Evolutionary conservation across 352 stramenopile species (phyloP).

Genomic region (Phytophthora lateralis): DNA sequence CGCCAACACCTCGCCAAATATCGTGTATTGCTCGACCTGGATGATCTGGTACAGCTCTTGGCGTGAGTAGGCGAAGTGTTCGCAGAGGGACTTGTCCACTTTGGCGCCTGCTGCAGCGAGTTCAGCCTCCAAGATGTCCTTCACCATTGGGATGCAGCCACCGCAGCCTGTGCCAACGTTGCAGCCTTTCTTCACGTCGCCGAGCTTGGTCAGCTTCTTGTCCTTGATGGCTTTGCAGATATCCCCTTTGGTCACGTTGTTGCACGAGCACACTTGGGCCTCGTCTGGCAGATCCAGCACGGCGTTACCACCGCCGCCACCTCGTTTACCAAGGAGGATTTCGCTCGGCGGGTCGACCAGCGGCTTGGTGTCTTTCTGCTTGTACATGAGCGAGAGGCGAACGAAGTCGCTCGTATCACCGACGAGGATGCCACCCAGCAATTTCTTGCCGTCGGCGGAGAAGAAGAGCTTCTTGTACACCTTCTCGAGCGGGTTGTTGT

Average conservation of each 20-base stretch:
- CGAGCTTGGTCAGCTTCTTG: constrained; percentile 74
- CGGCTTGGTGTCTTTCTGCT: constrained; percentile 56
- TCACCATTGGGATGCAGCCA: constrained; percentile 91
- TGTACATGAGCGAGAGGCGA: constrained; percentile 68
- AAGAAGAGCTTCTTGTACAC: constrained; percentile 95
- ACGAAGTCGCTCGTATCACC: constrained; percentile 92
- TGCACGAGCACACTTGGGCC: constrained; percentile 92
- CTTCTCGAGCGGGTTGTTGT: constrained; percentile 89
- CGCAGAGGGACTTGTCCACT: constrained; percentile 90
- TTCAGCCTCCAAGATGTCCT: constrained; percentile 84
- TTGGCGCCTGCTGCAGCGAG: constrained; percentile 85
- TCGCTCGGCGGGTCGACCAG: constrained; percentile 55
- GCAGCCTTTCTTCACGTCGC: constrained; percentile 83
- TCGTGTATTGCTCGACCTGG: constrained; percentile 81
- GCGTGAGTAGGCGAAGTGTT: constrained; percentile 91
- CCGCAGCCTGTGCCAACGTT: constrained; percentile 91
- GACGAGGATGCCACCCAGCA: constrained; percentile 91
- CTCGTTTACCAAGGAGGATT: constrained; percentile 64
- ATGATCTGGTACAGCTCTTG: constrained; percentile 91
- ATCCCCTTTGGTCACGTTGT: constrained; percentile 89
- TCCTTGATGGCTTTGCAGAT: constrained; percentile 80
- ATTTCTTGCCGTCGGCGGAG: constrained; percentile 74
- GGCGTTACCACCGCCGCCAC: constrained; percentile 32
- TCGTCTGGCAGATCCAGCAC: constrained; percentile 74
- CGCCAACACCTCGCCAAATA: constrained; percentile 86